Percentiles rank a stretch among this genome's conserved stretches.
These are phyloP conservation scores for Aleurites moluccanus DNA, from an alignment of 441 rosid species.

Conservation along the genomic window DNA sequence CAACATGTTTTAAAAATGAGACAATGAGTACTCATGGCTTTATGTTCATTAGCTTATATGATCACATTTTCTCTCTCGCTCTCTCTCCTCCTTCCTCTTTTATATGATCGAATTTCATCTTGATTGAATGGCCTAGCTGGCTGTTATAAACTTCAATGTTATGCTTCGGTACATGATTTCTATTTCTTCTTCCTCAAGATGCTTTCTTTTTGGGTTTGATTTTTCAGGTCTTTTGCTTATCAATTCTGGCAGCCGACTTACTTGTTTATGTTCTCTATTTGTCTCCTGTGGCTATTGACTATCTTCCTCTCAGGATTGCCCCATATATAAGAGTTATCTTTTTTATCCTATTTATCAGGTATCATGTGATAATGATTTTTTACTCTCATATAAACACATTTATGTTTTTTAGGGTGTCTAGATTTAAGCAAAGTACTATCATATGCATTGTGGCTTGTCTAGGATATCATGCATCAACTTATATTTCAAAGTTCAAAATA, in stretches of 20 bases:
- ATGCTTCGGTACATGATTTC: slow-evolving; percentile 3
- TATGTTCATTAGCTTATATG: background rate
- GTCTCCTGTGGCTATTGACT: slow-evolving; percentile 66
- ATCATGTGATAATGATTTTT: slow-evolving; percentile 15
- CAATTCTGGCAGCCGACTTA: slow-evolving; percentile 72
- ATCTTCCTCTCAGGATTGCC: slow-evolving; percentile 84
- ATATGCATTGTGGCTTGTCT: no score
- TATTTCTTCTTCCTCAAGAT: slow-evolving; percentile 18
- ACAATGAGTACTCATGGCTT: background rate
- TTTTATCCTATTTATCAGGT: slow-evolving; percentile 82
- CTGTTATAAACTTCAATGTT: background rate
- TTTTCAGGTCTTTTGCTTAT: slow-evolving; percentile 42
- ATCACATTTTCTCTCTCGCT: background rate
- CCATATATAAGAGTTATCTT: slow-evolving; percentile 84
- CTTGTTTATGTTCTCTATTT: slow-evolving; percentile 69
- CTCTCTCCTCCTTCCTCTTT: background rate
- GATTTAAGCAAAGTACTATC: background rate
- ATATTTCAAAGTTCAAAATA: no score
- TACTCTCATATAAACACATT: background rate
- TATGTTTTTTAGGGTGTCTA: background rate
- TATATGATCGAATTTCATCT: background rate
- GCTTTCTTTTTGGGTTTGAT: background rate
- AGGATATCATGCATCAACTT: no score
- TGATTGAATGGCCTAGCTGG: background rate
- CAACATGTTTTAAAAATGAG: background rate